A percentile compares a stretch with the other conserved stretches of the same genome.
Conservation (phyloP, 2,329 filamentous ascomycete species). For the Paracoccidioides lutzii region DNA sequence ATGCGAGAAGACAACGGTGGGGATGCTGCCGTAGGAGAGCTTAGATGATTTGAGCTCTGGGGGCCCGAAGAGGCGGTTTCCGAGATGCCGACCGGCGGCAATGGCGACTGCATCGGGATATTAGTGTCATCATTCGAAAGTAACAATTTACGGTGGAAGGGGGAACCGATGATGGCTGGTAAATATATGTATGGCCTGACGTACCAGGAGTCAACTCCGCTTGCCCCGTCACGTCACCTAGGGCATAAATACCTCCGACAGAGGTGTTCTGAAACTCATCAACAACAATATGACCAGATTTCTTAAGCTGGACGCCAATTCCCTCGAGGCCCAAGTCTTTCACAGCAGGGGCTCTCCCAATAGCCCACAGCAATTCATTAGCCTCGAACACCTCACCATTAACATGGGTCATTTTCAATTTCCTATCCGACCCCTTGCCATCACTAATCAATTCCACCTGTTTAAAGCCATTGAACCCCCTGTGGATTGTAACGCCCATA, state of each 20-base stretch:
- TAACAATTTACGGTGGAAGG: background rate
- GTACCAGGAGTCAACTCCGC: slow-evolving; percentile 39
- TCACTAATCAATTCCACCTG: slow-evolving; percentile 34
- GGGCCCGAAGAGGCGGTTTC: slow-evolving; percentile 38
- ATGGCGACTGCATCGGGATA: slow-evolving; percentile 32
- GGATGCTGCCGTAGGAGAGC: slow-evolving; percentile 39
- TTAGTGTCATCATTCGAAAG: background rate
- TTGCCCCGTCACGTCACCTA: slow-evolving; percentile 41
- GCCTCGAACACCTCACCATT: slow-evolving; percentile 34
- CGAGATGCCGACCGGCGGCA: slow-evolving; percentile 38
- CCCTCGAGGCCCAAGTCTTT: slow-evolving; percentile 31
- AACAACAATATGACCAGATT: slow-evolving; percentile 31
- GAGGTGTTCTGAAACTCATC: slow-evolving; percentile 41
- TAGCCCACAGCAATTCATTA: slow-evolving; percentile 40
- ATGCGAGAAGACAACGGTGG: slow-evolving; percentile 41
- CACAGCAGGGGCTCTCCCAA: slow-evolving; percentile 36
- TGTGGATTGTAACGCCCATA: slow-evolving; percentile 36
- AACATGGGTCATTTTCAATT: slow-evolving; percentile 32
- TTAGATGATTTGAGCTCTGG: slow-evolving; percentile 31
- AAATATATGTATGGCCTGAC: slow-evolving; percentile 7
- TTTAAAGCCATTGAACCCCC: slow-evolving; percentile 34
- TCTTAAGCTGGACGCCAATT: slow-evolving; percentile 30
- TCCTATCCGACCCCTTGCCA: slow-evolving; percentile 35
- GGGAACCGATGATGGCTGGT: background rate
- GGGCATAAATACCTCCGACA: slow-evolving; percentile 35